phyloP scores from a whole-genome alignment of 1,284 basidiomycete genomes.

The Amylostereum areolatum region DNA sequence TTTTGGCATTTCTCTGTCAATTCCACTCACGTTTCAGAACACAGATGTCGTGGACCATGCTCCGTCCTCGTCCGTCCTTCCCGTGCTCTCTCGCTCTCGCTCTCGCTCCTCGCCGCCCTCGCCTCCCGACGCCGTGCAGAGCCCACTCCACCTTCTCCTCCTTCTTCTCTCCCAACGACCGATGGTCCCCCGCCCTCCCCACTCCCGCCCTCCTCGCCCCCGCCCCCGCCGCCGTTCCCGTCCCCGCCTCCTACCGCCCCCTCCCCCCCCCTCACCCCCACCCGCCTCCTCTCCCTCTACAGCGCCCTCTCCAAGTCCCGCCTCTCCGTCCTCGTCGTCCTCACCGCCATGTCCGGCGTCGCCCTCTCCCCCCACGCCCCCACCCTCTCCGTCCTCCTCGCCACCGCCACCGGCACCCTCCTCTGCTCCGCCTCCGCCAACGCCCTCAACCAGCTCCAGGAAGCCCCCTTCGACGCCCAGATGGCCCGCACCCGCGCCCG shows the following conservation, averaged over 20 bases:
- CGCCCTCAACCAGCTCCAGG: constrained; percentile 91
- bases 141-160: constrained; percentile 48
- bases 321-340: constrained; percentile 83
- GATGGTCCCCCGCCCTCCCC: constrained; percentile 27
- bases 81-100: too few relatives aligned
- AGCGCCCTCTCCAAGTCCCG: constrained; percentile 83
- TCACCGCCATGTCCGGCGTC: constrained; percentile 91
- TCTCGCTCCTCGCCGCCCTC: too few relatives aligned
- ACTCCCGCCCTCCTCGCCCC: constrained; percentile 10
- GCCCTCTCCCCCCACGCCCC: constrained; percentile 87
- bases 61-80: too few relatives aligned
- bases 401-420: constrained; percentile 85
- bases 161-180: constrained; percentile 56
- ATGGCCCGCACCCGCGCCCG: constrained; percentile 89
- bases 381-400: constrained; percentile 77
- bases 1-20: too few relatives aligned
- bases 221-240: constrained; percentile 9
- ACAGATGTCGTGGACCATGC: too few relatives aligned
- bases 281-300: constrained; percentile 64
- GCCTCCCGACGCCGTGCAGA: too few relatives aligned
- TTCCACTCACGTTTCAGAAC: too few relatives aligned
- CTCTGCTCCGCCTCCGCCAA: constrained; percentile 94
- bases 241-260: constrained; percentile 15
- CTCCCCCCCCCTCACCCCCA: constrained; percentile 39
- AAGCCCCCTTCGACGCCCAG: constrained; percentile 95